Evolutionary conservation across 1,284 basidiomycete species (phyloP).

Genomic region (Sutorius eximius): DNA sequence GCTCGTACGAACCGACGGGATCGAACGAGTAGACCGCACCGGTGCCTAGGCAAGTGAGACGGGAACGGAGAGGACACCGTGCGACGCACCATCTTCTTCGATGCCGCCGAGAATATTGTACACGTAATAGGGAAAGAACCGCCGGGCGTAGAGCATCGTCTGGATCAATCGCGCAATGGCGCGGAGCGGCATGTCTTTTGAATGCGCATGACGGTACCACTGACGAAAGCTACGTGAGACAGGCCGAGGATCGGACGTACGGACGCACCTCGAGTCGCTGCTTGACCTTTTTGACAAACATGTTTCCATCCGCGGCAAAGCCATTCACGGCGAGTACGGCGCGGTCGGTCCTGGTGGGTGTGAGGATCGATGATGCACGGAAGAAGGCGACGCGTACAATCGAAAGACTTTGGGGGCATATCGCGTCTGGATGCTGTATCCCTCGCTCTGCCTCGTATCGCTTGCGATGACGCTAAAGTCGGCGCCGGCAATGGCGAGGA

Average conservation of each 20-base stretch:
- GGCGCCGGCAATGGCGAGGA: slow-evolving; percentile 89
- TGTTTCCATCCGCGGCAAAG: slow-evolving; percentile 93
- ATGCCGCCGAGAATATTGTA: slow-evolving; percentile 94
- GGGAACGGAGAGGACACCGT: slow-evolving; percentile 3
- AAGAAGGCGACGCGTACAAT: slow-evolving; percentile 49
- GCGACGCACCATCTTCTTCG: slow-evolving; percentile 84
- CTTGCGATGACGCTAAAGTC: slow-evolving; percentile 93
- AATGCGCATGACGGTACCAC: slow-evolving; percentile 95
- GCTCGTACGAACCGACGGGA: slow-evolving; percentile 93
- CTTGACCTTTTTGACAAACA: slow-evolving; percentile 93
- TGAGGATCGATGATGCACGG: slow-evolving; percentile 5
- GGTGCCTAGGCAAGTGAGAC: slow-evolving; percentile 54
- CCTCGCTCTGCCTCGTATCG: slow-evolving; percentile 92
- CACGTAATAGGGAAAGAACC: slow-evolving; percentile 97
- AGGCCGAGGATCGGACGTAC: not conserved
- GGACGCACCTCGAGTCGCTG: slow-evolving; percentile 82
- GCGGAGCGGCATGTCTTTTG: slow-evolving; percentile 90
- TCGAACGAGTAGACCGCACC: slow-evolving; percentile 97
- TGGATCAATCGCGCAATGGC: slow-evolving; percentile 93
- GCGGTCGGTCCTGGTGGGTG: slow-evolving; percentile 74
- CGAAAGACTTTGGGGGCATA: slow-evolving; percentile 91
- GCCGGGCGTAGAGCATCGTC: slow-evolving; percentile 91
- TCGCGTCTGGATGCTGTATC: slow-evolving; percentile 92
- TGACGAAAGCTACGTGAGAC: slow-evolving; percentile 34
- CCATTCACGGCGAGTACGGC: slow-evolving; percentile 92